A percentile compares a stretch with the other conserved stretches of the same genome.
These are phyloP conservation scores for Aspergillus clavatus DNA, from an alignment of 2,329 filamentous ascomycete genomes.

Conservation along the genomic window DNA sequence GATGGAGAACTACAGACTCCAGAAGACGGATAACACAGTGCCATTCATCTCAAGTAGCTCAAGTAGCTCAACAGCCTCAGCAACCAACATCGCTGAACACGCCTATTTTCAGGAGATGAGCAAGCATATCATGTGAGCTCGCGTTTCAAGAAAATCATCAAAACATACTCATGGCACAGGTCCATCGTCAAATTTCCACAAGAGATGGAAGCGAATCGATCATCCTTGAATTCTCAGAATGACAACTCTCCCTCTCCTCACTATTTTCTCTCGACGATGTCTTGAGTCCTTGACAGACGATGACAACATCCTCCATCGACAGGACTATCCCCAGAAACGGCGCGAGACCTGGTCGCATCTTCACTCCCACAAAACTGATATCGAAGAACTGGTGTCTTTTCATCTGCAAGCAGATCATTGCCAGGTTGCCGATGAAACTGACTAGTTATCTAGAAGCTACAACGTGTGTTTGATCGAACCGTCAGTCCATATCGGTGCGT, in stretches of 20 bases:
- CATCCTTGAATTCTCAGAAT: not conserved
- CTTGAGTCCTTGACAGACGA: constrained; percentile 1
- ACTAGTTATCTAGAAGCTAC: constrained; percentile 2
- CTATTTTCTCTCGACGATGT: constrained; percentile 1
- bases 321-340: not conserved
- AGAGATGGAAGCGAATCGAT: no score
- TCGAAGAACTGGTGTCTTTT: not conserved
- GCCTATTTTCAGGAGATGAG: no score
- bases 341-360: not conserved
- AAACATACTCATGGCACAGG: no score
- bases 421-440: not conserved
- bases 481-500: constrained; percentile 13
- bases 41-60: no score
- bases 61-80: no score
- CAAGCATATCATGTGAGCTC: no score
- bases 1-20: no score
- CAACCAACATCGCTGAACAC: no score
- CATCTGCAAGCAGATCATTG: not conserved
- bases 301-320: not conserved
- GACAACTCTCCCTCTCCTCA: not conserved
- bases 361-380: not conserved
- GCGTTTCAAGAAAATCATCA: no score
- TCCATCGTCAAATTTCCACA: no score
- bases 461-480: constrained; percentile 13
- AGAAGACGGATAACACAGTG: no score